Conservation (phyloP, 176 grass and related monocot genomes). For the Calamus simplicifolius region DNA sequence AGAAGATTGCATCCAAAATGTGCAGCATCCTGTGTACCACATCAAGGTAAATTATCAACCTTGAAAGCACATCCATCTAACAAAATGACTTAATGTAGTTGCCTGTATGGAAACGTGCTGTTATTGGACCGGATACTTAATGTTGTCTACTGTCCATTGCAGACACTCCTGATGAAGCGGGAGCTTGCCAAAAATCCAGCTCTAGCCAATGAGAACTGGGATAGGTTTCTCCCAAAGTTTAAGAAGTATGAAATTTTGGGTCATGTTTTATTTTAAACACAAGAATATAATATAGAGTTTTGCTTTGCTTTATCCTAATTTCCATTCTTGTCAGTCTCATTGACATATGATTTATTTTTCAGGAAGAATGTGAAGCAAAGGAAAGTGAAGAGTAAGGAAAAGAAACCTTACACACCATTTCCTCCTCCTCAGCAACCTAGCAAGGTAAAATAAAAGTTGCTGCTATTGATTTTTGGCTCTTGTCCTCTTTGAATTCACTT, state of each 20-base stretch:
- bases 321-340: slow-evolving; percentile 8
- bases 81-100: too few species aligned
- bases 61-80: background rate
- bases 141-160: slow-evolving; percentile 13
- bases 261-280: too few species aligned
- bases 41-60: slow-evolving; percentile 51
- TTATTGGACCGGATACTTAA: slow-evolving; percentile 5
- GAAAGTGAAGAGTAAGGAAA: slow-evolving; percentile 84
- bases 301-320: background rate
- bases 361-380: slow-evolving; percentile 98
- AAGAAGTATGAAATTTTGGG: slow-evolving; percentile 65
- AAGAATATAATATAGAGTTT: background rate
- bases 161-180: slow-evolving; percentile 91
- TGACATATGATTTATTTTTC: slow-evolving; percentile 16
- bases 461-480: background rate
- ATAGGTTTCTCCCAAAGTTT: slow-evolving; percentile 91
- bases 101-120: too few species aligned
- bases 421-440: slow-evolving; percentile 87
- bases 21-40: slow-evolving; percentile 91
- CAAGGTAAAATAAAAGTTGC: slow-evolving; percentile 40
- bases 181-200: slow-evolving; percentile 90
- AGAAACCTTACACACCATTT: slow-evolving; percentile 97
- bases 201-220: slow-evolving; percentile 87
- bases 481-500: background rate
- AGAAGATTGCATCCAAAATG: slow-evolving; percentile 86